These are phyloP conservation scores for Cladophialophora bantiana DNA, from an alignment of 2,329 filamentous ascomycete species.

Conservation along the genomic window DNA sequence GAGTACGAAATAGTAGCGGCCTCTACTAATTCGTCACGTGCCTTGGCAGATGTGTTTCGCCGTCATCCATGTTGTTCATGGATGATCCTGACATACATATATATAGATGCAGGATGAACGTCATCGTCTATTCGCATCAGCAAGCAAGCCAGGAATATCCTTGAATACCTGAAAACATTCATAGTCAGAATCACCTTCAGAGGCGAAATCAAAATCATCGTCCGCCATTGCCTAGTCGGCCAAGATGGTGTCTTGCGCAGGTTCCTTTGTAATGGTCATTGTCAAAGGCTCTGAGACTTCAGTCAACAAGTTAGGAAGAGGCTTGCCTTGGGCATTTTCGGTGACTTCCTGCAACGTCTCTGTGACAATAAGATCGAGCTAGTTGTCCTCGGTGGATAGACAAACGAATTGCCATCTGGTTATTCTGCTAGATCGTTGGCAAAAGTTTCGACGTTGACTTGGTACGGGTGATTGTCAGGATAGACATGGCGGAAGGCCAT, in stretches of 20 bases:
- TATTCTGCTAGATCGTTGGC: conserved; percentile 65
- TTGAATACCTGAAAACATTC: conserved; percentile 22
- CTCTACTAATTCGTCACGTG: too few relatives aligned
- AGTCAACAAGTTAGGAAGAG: conserved; percentile 40
- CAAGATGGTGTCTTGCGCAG: neutral
- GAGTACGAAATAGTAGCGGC: too few relatives aligned
- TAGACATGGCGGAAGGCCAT: conserved; percentile 67
- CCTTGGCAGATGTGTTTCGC: too few relatives aligned
- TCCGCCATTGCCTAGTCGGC: neutral
- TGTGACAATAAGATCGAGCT: conserved; percentile 41
- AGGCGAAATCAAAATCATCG: conserved; percentile 48
- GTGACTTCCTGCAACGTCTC: conserved; percentile 34
- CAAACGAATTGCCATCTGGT: conserved; percentile 60
- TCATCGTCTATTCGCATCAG: too few relatives aligned
- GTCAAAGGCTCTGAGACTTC: conserved; percentile 41
- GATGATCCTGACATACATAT: too few relatives aligned
- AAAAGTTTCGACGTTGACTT: conserved; percentile 30
- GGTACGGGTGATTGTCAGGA: conserved; percentile 22
- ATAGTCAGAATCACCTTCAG: conserved; percentile 46
- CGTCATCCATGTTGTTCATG: too few relatives aligned
- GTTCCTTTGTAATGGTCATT: conserved; percentile 19
- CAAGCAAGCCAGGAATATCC: too few relatives aligned
- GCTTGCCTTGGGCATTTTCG: conserved; percentile 42
- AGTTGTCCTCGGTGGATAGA: conserved; percentile 55
- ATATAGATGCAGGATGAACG: too few relatives aligned